Base-by-base conservation (phyloP, 2,329 filamentous ascomycete species). In the Cordyceps farinosa region DNA sequence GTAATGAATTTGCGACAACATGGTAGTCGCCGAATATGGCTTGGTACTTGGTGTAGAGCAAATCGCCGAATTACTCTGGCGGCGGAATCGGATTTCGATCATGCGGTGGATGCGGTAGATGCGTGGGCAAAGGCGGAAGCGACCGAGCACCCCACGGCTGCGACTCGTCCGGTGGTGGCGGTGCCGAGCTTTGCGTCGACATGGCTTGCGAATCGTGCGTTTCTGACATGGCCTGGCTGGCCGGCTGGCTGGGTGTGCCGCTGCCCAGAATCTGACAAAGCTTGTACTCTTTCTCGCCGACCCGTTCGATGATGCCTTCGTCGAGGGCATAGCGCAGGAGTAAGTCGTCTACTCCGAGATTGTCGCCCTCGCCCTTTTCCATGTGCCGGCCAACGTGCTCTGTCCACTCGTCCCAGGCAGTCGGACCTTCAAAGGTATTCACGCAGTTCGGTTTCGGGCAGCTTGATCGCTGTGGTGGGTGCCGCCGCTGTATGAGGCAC, bases 331-430 rank as follows among this genome's bases (percentile, higher is more conserved):
- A 89, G 63, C 83, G 77, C 0, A 84, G 82, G 50, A 89, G 73
- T 45, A 87, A 73, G 1, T 75, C 73, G 67, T 89, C 87, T 5
- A 88, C 84, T 1, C 82, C 84, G 22, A 89, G 77, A 30, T 78
- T 74, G 30, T 78, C 76, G 3, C 83, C 85, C 65, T 89, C 86
- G 7, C 85, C 84, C 67, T 88, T 88, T 75, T 97, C 93, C 80
- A 96, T 89, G 73, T 98, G 94, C 53, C 89, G 83, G 1, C 93
- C 93, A 1, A 97, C 89, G 73, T 98, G 94, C 73, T 98, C 94
- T 65, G 95, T 95, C 78, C 92, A 90, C 68, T 92, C 87, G 63
- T 97, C 91, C 94, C 94, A 97, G 9, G 89, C 90, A 2, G 83
- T 84, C 1, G 82, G 78, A 0, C 91, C 92, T 62, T 87, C 82